These are phyloP conservation scores for Hypsizygus marmoreus DNA, from an alignment of 768 basidiomycete species.

Conservation along the genomic window DNA sequence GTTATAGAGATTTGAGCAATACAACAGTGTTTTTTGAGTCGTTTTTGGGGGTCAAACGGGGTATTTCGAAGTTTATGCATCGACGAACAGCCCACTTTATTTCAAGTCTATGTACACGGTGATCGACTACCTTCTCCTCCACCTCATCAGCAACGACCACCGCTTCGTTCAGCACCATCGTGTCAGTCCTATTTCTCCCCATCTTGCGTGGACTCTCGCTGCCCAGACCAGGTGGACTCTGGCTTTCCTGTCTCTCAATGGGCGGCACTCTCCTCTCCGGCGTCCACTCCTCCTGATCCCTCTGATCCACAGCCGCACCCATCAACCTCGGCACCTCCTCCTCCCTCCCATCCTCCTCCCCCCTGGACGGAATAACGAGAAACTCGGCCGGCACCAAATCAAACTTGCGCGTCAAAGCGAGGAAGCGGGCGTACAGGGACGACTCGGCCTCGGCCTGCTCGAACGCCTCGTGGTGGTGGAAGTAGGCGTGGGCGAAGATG, in stretches of 20 bases:
- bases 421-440: conserved; percentile 86
- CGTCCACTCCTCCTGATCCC: conserved; percentile 7
- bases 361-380: conserved; percentile 66
- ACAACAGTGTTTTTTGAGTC: too few relatives aligned
- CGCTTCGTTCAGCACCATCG: conserved; percentile 66
- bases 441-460: conserved; percentile 91
- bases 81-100: too few relatives aligned
- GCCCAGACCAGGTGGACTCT: conserved; percentile 24
- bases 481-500: conserved; percentile 96
- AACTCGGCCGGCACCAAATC: conserved; percentile 83
- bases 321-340: conserved; percentile 42
- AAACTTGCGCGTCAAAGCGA: conserved; percentile 78
- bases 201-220: conserved; percentile 44
- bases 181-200: conserved; percentile 67
- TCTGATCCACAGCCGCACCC: conserved; percentile 37
- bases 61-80: too few relatives aligned
- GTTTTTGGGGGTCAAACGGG: too few relatives aligned
- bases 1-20: too few relatives aligned
- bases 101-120: too few relatives aligned
- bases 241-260: conserved; percentile 15
- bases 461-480: conserved; percentile 90
- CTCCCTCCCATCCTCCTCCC: conserved; percentile 19
- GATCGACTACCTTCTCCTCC: background rate
- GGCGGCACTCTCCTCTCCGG: conserved; percentile 5
- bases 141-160: conserved; percentile 29